Conservation (phyloP, 371 early-diverging fungal species). For the Umbelopsis sp. region DNA sequence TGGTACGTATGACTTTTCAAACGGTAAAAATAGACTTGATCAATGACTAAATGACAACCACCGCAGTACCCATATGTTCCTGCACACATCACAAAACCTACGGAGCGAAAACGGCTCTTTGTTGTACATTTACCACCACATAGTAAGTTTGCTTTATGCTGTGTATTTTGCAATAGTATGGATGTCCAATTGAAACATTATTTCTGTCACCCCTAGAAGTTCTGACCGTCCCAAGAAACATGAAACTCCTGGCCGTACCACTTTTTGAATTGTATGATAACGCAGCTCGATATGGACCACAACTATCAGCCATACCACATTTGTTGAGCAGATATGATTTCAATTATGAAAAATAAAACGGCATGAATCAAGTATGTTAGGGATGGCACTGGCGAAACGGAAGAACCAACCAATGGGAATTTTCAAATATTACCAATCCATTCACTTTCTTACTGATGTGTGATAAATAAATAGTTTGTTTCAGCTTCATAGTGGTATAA, state of each 20-base stretch:
- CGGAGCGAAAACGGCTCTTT: conserved; percentile 77
- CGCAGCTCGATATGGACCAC: conserved; percentile 72
- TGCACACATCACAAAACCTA: conserved; percentile 79
- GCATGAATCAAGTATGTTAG: no score
- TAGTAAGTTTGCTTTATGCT: conserved; percentile 46
- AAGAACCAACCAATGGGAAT: neutral
- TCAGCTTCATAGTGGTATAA: no score
- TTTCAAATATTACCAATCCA: no score
- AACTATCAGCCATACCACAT: conserved; percentile 74
- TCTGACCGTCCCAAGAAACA: conserved; percentile 78
- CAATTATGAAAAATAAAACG: conserved; percentile 37
- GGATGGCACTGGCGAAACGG: neutral
- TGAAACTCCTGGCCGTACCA: conserved; percentile 82
- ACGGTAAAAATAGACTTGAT: neutral
- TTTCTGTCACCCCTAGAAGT: conserved; percentile 47
- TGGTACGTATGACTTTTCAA: conserved; percentile 51
- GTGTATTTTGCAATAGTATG: neutral
- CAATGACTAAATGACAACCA: neutral
- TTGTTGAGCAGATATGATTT: conserved; percentile 65
- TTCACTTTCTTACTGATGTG: no score
- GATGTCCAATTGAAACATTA: neutral
- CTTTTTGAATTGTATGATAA: conserved; percentile 85
- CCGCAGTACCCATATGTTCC: conserved; percentile 80
- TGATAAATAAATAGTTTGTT: no score
- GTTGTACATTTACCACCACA: conserved; percentile 77